phyloP scores from a whole-genome alignment of 2,329 filamentous ascomycete genomes.

The Sporothrix brasiliensis region DNA sequence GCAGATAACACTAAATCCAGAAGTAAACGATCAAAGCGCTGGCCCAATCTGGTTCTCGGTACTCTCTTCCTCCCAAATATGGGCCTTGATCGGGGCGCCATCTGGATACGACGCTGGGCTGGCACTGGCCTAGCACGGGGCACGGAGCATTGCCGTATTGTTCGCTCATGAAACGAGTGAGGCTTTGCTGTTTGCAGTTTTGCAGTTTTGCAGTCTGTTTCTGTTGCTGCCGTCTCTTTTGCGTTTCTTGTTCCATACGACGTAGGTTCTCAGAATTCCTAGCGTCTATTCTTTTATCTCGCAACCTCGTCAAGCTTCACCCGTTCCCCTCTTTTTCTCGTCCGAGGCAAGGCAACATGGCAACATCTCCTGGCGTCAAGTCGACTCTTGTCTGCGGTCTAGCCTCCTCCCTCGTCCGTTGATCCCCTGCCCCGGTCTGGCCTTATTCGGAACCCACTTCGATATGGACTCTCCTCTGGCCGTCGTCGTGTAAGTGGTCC shows the following conservation, averaged over 20 bases:
- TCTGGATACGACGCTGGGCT: constrained; percentile 21
- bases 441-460: constrained; percentile 4
- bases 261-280: neutral
- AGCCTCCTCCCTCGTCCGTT: neutral
- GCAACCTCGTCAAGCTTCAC: neutral
- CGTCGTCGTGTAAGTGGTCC: constrained; percentile 10
- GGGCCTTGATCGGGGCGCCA: constrained; percentile 15
- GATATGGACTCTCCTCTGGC: neutral
- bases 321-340: neutral
- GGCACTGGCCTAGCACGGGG: neutral
- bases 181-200: constrained; percentile 3
- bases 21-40: neutral
- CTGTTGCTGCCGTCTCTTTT: neutral
- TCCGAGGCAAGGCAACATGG: neutral
- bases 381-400: neutral
- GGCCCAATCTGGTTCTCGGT: neutral
- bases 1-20: neutral
- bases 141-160: constrained; percentile 19
- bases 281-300: neutral
- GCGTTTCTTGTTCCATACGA: neutral
- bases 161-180: constrained; percentile 25
- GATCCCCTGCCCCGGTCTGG: neutral
- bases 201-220: neutral
- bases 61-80: neutral
- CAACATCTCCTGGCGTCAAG: constrained; percentile 14